Evolutionary conservation across 78 protist genomes (phyloP).

Genomic region (Pigoraptor vietnamica): DNA sequence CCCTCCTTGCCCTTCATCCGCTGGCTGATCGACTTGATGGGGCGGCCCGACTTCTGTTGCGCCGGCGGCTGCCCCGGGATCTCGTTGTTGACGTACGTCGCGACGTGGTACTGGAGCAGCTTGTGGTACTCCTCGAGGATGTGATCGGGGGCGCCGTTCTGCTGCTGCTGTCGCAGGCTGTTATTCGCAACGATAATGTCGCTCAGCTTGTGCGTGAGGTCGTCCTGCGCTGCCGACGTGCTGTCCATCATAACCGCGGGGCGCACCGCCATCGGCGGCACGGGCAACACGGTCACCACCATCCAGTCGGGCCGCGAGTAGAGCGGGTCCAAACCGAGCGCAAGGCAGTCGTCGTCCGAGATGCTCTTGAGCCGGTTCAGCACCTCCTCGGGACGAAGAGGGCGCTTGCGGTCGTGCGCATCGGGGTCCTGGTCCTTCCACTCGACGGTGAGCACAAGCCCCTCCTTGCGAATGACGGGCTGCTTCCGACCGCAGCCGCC

Average conservation of each 20-base stretch:
- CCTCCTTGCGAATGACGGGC: background rate
- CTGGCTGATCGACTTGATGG: constrained; percentile 93
- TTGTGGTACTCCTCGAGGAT: constrained; percentile 36
- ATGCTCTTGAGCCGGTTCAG: constrained; percentile 62
- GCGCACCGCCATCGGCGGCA: constrained; percentile 98
- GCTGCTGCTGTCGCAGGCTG: constrained; percentile 41
- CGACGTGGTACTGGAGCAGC: constrained; percentile 84
- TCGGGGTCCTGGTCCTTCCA: constrained; percentile 16
- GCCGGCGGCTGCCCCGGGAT: constrained; percentile 61
- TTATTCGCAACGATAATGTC: constrained; percentile 84
- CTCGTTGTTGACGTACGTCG: constrained; percentile 91
- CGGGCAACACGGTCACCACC: constrained; percentile 89
- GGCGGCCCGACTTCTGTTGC: constrained; percentile 75
- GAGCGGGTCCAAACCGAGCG: constrained; percentile 85
- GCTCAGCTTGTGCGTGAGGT: constrained; percentile 49
- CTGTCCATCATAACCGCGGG: constrained; percentile 83
- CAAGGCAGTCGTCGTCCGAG: constrained; percentile 54
- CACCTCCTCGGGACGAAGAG: constrained; percentile 60
- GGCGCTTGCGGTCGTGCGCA: background rate
- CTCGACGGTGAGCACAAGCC: constrained; percentile 8
- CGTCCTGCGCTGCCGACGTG: constrained; percentile 46
- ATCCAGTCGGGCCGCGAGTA: constrained; percentile 94
- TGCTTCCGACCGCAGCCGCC: background rate
- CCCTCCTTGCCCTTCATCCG: constrained; percentile 99
- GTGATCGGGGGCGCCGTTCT: constrained; percentile 60